Conservation (phyloP, 306 rosid species). For the Begonia masoniana region DNA sequence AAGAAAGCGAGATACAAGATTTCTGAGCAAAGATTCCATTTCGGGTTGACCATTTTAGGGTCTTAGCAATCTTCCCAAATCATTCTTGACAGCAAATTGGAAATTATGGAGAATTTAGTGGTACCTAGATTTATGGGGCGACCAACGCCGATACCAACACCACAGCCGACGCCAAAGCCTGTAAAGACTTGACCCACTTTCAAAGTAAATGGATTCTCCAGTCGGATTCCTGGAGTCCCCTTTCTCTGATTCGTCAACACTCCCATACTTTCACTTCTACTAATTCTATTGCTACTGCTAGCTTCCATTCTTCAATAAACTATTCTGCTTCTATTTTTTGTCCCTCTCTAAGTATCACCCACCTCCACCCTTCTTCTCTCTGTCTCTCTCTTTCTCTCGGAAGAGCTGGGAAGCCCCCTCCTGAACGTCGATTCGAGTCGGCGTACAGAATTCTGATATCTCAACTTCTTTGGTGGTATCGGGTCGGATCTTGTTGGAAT, state of each 20-base stretch:
- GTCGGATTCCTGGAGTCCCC: constrained; percentile 26
- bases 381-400: no score
- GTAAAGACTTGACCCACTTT: constrained; percentile 94
- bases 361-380: no score
- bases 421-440: no score
- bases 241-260: constrained; percentile 15
- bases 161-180: constrained; percentile 91
- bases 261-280: constrained; percentile 6
- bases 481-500: no score
- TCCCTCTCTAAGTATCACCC: neutral
- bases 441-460: no score
- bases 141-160: constrained; percentile 91
- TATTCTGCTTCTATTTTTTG: constrained; percentile 1
- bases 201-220: constrained; percentile 79
- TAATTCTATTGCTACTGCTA: constrained; percentile 8
- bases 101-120: neutral
- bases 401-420: no score
- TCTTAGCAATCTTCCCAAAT: no score
- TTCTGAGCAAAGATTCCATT: no score
- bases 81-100: neutral
- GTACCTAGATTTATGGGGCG: constrained; percentile 89
- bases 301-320: constrained; percentile 43
- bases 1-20: no score
- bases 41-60: no score
- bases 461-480: no score